Evolutionary conservation across 2,329 filamentous ascomycete species (phyloP).

Genomic region (Aureobasidium sp.): DNA sequence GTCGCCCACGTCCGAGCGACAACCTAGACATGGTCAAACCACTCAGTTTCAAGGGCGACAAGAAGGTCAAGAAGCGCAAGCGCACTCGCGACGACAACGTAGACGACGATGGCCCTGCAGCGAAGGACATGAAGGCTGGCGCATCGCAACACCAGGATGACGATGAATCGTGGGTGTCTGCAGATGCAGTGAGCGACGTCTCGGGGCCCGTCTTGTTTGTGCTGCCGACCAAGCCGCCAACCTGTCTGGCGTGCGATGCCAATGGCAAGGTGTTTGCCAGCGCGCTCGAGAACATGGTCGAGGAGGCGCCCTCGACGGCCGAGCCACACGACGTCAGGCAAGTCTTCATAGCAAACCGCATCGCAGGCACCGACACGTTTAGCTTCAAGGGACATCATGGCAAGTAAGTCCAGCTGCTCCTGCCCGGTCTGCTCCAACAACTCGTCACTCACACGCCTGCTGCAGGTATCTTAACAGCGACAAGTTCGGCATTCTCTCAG

Average conservation of each 20-base stretch:
- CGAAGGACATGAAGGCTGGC: constrained; percentile 4
- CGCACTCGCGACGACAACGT: constrained; percentile 47
- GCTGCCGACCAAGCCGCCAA: constrained; percentile 64
- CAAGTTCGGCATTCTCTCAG: constrained; percentile 70
- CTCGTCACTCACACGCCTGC: not conserved
- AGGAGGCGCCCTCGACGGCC: constrained; percentile 71
- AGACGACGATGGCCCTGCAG: constrained; percentile 23
- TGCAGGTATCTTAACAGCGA: constrained; percentile 76
- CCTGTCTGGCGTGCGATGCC: constrained; percentile 76
- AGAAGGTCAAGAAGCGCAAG: constrained; percentile 89
- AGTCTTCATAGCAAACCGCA: constrained; percentile 84
- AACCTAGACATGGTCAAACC: constrained; percentile 68
- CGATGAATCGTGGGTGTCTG: constrained; percentile 89
- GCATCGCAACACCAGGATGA: constrained; percentile 33
- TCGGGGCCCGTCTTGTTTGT: constrained; percentile 77
- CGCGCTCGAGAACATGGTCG: constrained; percentile 78
- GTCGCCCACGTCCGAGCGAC: not conserved
- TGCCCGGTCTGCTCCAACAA: not conserved
- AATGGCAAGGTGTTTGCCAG: constrained; percentile 80
- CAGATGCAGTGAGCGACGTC: constrained; percentile 67
- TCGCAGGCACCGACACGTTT: constrained; percentile 70
- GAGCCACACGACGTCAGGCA: constrained; percentile 95
- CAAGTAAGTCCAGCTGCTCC: constrained; percentile 43
- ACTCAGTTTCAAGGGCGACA: constrained; percentile 94
- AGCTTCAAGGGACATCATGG: constrained; percentile 89